Base-by-base conservation (phyloP, 805 yeast species). In the Zygotorulaspora florentina region DNA sequence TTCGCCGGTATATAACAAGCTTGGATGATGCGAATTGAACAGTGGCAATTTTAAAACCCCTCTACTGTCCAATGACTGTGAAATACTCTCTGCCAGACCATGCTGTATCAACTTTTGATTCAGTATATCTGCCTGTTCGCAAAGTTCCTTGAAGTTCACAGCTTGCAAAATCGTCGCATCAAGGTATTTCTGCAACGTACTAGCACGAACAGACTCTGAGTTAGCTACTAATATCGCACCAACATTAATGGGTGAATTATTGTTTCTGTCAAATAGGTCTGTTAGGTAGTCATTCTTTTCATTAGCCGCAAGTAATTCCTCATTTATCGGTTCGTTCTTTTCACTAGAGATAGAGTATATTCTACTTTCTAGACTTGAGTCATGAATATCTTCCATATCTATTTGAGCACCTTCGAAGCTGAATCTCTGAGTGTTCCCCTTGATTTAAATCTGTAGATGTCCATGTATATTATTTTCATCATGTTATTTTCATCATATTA, bases 121-220 rank as follows among this genome's bases (percentile, higher is more conserved):
- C n/a, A 66, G 41, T n/a, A 50, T 30, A 47, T 62, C 62, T 7
- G 62, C 52, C 33, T 57, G 57, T 20, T 49, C 42, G 27, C 54
- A 57, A 18, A 65, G 45, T 17, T 62, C 57, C 18, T 55, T 47
- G 40, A 65, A 52, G 20, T 55, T 61, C 1, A 45, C 43, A 8
- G 65, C 62, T 30, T 53, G 53, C 3, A 50, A 39, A 18, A 66
- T 44, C 1, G 70, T 66, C 8, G 51, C 56, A 39, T 59, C 57
- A 10, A 64, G 38, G 45, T 61, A 62, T 2, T 45, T 50, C n/a
- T 57, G 54, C 11, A 64, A 40, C 2, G 62, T 56, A 8, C 43
- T 38, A 2, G 54, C 39, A n/a, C 60, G 50, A 6, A 64, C 39
- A 12, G 51, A 37, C 29, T 54, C 53, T 11, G 54, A 29, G 34